Evolutionary conservation across 768 basidiomycete genomes (phyloP), one percentile per base, ranked within the genome.

Genomic region (Leccinum subgranulosum): DNA sequence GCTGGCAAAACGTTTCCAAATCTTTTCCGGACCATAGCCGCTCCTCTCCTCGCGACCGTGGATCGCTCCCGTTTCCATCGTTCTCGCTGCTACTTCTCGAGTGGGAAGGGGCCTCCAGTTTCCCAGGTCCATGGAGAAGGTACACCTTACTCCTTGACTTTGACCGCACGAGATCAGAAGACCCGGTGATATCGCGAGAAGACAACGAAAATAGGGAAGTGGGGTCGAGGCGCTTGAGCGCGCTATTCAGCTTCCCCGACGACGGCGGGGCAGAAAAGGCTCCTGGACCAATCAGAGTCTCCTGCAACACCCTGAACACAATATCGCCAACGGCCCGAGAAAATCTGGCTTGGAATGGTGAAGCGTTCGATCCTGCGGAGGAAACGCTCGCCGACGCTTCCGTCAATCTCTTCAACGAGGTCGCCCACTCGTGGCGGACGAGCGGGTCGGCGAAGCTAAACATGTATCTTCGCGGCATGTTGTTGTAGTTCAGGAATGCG

Each of bases 381-480:
- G 51, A 28, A 21, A 63, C 56, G 33, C 60, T 70, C 25, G 63
- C 64, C 17, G 80, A 76, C 25, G 75, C 77, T 50, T 88, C 87
- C 51, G 88, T 85, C 63, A 89, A 82, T 55, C 82, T 82, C 66
- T 82, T 83, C 60, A 93, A 73, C 27, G 83, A 85, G 4, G 82
- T 79, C 1, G 79, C 80, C 90, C 90, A 93, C 58, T 87, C 83
- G 58, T 88, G 82, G 19, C 87, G 84, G 17, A 90, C 80, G 39
- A 89, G 77, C 1, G 87, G 81, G 65, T 94, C 92, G 51, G 88
- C 84, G 45, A 97, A 85, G 60, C 91, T 94, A 78, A 97, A 98
- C 86, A 97, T 94, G 75, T 98, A 98, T 66, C 87, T 85, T 63
- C 94, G 83, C 72, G 88, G 90, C 54, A 76, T 58, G 29, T 85